A percentile compares a stretch with the other conserved stretches of the same genome.
phyloP scores from a whole-genome alignment of 2,329 filamentous ascomycete species.

The Neurospora sp. region DNA sequence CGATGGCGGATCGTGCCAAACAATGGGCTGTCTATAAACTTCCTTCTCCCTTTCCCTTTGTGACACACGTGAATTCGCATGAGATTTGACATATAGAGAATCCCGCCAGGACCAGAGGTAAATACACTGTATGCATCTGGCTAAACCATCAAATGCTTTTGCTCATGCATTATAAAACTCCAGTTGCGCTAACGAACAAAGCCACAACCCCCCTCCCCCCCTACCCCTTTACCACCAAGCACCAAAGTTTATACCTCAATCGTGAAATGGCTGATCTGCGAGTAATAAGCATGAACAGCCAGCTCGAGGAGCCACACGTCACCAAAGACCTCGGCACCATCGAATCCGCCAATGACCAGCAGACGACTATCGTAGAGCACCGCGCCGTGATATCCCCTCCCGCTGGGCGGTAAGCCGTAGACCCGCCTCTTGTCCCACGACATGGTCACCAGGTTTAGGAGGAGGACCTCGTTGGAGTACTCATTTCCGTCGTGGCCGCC shows the following conservation, averaged over 20 bases:
- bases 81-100: not conserved
- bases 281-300: slow-evolving; percentile 62
- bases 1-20: not conserved
- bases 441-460: slow-evolving; percentile 63
- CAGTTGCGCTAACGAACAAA: not conserved
- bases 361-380: slow-evolving; percentile 56
- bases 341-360: slow-evolving; percentile 56
- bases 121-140: not conserved
- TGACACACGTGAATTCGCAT: not conserved
- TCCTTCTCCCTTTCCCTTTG: not conserved
- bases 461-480: slow-evolving; percentile 58
- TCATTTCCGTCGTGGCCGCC: slow-evolving; percentile 61
- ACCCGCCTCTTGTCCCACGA: slow-evolving; percentile 59
- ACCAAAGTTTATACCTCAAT: slow-evolving; percentile 47
- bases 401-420: slow-evolving; percentile 52
- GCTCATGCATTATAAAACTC: not conserved
- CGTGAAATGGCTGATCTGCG: slow-evolving; percentile 62
- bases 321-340: slow-evolving; percentile 56
- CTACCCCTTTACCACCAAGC: not conserved
- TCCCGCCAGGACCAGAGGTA: not conserved
- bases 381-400: slow-evolving; percentile 57
- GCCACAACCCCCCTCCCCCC: not conserved
- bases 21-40: not conserved
- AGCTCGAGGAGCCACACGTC: slow-evolving; percentile 59
- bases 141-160: not conserved